Evolutionary conservation across 106 monocot genomes (phyloP).

Genomic region (Amphibolis antarctica): DNA sequence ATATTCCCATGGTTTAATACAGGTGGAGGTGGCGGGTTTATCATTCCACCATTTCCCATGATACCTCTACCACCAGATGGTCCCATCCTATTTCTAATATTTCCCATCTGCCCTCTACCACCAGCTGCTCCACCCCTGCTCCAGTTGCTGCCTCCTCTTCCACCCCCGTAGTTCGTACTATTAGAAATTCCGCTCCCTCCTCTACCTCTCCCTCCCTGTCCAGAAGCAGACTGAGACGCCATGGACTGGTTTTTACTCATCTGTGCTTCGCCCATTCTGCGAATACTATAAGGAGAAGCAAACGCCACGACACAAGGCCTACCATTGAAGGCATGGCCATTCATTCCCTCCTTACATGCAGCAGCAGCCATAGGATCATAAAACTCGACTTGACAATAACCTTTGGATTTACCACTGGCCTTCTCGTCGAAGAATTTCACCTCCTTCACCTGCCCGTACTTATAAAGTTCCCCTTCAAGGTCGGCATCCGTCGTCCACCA

Average conservation of each 20-base stretch:
- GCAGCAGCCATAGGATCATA: slow-evolving; percentile 52
- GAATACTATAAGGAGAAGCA: slow-evolving; percentile 41
- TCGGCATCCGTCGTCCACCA: slow-evolving; percentile 91
- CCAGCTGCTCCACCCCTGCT: slow-evolving; percentile 35
- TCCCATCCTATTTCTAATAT: slow-evolving; percentile 59
- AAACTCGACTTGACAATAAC: slow-evolving; percentile 81
- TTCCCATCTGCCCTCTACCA: slow-evolving; percentile 47
- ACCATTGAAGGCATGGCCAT: slow-evolving; percentile 69
- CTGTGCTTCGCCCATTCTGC: slow-evolving; percentile 36
- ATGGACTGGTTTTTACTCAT: slow-evolving; percentile 24
- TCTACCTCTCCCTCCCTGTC: slow-evolving; percentile 12
- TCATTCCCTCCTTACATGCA: slow-evolving; percentile 76
- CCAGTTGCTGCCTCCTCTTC: slow-evolving; percentile 25
- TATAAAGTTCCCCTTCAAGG: slow-evolving; percentile 44
- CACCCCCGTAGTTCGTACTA: slow-evolving; percentile 24
- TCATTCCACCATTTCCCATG: slow-evolving; percentile 73
- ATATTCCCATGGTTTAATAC: slow-evolving; percentile 52
- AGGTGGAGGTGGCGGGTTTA: slow-evolving; percentile 46
- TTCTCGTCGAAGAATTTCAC: slow-evolving; percentile 80
- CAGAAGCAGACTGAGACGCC: slow-evolving; percentile 12
- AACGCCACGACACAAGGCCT: slow-evolving; percentile 67
- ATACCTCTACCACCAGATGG: slow-evolving; percentile 58
- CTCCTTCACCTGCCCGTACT: slow-evolving; percentile 78
- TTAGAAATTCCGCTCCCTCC: slow-evolving; percentile 14
- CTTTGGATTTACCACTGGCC: slow-evolving; percentile 94